Base-by-base conservation (phyloP, 331 rosid genomes). In the Telfairia occidentalis region DNA sequence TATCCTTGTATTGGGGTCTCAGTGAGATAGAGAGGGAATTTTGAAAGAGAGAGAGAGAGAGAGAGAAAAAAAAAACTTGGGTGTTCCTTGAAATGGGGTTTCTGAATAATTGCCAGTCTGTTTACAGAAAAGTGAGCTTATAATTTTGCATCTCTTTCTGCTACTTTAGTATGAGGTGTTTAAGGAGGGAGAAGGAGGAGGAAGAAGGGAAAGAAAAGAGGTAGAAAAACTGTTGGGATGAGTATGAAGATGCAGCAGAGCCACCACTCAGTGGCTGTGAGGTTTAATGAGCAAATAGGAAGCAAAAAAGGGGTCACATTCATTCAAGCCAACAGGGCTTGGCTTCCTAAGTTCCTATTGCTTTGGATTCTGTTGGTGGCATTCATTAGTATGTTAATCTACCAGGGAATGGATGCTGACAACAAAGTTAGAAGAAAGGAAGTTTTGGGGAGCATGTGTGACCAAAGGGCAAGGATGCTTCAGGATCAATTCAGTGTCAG, bases 401-500 rank as follows among this genome's bases (percentile, higher is more conserved):
- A 83, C 82, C 81, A 28, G 35, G 26, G 53, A 19, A 85, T 91
- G 96, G 98, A 95, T 87, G 96, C 87, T 81, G 92, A 85, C 21
- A 83, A 83, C 80, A 91, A 85, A 73, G 96, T 89, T 13, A 85
- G 97, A 81, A 86, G 98, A 80, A 84, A 73, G 71, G 97, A 91
- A 83, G 84, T 84, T 10, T 83, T 95, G 57, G 87, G 85, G 21
- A 95, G 97, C 78, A 90, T 91, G 84, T 95, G 98, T 85, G 98
- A 95, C 77, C 96, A 91, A 83, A 88, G 98, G 58, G 98, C 98
- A 24, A 88, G 96, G 83, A 95, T 95, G 98, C 77, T 95, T 80
- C 98, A 95, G 78, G 98, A 95, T 84, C 98, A 91, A 77, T 95
- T 95, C 78, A 88, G 81, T 83, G 98, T 95, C 38, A 95, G 98